Evolutionary conservation across 2,329 filamentous ascomycete genomes (phyloP).

Genomic region (Colletotrichum godetiae): DNA sequence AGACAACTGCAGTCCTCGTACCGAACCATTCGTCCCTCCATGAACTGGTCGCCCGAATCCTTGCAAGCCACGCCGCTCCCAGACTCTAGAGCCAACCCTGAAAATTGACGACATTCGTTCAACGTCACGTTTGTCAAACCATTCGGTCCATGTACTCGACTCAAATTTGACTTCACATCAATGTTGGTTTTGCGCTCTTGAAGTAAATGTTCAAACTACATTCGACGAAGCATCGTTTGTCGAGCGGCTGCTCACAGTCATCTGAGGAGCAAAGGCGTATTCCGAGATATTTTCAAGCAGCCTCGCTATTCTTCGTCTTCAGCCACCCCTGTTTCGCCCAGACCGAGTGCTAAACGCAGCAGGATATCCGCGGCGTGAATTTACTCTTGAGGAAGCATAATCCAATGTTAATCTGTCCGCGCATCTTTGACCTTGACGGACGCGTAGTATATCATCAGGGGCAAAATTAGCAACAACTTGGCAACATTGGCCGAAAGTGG

Average conservation of each 20-base stretch:
- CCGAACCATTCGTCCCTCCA: background rate
- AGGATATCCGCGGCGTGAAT: background rate
- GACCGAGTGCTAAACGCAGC: background rate
- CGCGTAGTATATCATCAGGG: no score
- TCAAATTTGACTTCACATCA: background rate
- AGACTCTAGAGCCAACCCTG: background rate
- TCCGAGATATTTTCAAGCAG: background rate
- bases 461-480: no score
- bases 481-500: no score
- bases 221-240: background rate
- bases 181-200: background rate
- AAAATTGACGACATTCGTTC: constrained; percentile 17
- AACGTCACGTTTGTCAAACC: background rate
- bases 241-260: background rate
- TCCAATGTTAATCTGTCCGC: no score
- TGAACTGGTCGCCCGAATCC: constrained; percentile 11
- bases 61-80: constrained; percentile 19
- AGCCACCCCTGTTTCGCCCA: background rate
- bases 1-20: background rate
- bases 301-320: background rate
- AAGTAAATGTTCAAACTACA: background rate
- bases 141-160: background rate
- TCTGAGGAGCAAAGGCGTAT: background rate
- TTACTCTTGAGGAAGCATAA: no score
- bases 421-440: no score